Base-by-base conservation (phyloP, 306 rosid species). In the Astragalus glycyphyllos region DNA sequence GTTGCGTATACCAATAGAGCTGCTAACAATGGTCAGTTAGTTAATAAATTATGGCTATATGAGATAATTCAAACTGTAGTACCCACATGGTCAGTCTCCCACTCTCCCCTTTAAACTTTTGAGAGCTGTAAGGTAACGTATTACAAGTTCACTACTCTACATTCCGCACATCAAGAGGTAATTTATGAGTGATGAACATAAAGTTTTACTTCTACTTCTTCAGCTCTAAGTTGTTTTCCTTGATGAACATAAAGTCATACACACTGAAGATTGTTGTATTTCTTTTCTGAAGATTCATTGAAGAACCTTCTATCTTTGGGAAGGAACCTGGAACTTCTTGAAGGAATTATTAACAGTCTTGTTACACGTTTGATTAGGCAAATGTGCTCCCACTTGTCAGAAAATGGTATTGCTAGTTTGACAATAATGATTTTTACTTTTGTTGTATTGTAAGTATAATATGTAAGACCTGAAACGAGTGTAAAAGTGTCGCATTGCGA, bases 311-410 rank as follows among this genome's bases (percentile, higher is more conserved):
- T 88, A 32, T 57, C 86, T 20, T 69, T 20, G 69, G 79, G 76
- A 64, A 84, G 69, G 84, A 84, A 72, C 84, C 38, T 67, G 74
- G 92, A 93, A 50, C 78, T 77, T 50, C 68, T 88, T 65, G 98
- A 90, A 78, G 93, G 92, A 82, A 82, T 78, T 57, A 57, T 81
- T 81, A 89, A 65, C 84, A 73, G 80, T 86, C 82, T 93, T 68
- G 82, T 93, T 69, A 78, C 74, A 44, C 93, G 89, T 76, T 77
- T 88, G 84, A 78, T 80, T 31, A 73, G 75, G 87, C 84, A 82
- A 74, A 84, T 90, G 94, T 82, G 90, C 76, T 62, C 82, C 46
- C 78, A 80, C 58, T 75, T 61, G 47, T 81, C 83, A 35, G 82
- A 76, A 80, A 86, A 79, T 58, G 98, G 98, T 93, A 88, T 69